phyloP scores from a whole-genome alignment of 148 eudicot species.

The Nyssa sinensis region DNA sequence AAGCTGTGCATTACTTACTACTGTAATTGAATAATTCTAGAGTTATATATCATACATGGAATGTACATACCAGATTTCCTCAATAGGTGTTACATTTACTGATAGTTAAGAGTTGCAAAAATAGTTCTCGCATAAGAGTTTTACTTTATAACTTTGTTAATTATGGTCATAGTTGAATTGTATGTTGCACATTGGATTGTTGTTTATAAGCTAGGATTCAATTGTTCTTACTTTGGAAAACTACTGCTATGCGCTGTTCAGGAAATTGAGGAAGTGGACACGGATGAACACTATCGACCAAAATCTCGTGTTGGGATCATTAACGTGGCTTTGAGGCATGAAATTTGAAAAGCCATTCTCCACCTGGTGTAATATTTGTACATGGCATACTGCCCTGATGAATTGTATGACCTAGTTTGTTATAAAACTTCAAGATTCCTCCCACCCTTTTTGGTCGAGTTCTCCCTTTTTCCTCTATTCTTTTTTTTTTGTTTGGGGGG shows the following conservation, averaged over 20 bases:
- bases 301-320: conserved; percentile 59
- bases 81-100: no score
- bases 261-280: conserved; percentile 88
- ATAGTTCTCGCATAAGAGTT: no score
- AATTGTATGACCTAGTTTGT: not conserved
- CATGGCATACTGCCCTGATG: not conserved
- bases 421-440: not conserved
- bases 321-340: conserved; percentile 43
- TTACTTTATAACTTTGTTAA: not conserved
- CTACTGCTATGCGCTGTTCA: conserved; percentile 5
- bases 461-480: no score
- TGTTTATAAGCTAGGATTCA: not conserved
- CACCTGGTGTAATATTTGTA: not conserved
- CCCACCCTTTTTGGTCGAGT: not conserved
- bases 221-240: not conserved
- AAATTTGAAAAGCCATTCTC: not conserved
- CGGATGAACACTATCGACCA: conserved; percentile 71
- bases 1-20: no score
- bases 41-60: no score
- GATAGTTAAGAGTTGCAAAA: no score
- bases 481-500: no score
- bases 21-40: no score
- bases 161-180: not conserved
- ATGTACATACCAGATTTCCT: no score
- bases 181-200: not conserved